Base-by-base conservation (phyloP, 768 basidiomycete genomes). In the Suillus weaverae region DNA sequence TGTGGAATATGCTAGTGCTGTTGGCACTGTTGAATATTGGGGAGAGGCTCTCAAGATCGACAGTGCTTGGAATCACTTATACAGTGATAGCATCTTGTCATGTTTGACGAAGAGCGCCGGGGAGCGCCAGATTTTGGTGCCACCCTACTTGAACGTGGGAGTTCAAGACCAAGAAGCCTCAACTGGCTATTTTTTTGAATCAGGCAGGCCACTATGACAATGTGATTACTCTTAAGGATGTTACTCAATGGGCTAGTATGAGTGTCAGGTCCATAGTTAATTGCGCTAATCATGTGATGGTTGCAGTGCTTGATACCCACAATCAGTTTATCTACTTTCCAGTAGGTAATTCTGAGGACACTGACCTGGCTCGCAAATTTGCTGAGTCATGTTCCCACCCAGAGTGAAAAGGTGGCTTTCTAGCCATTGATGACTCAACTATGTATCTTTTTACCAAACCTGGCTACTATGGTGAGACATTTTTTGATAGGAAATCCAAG, bases 351-450 rank as follows among this genome's bases (percentile, higher is more conserved):
- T n/a, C 22, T 20, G 30, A 53, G 20, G 59, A 60, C 7, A 32
- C 46, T 5, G 38, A 64, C 59, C n/a, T 18, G 9, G 79, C 79
- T n/a, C 79, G 77, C 71, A 11, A 74, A 79, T 14, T 78, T 79
- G 76, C 79, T 8, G 70, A 76, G 51, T 26, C 26, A 26, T 26
- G 26, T 26, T 1, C 26, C 26, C 2, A 2, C 26, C 26, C 26
- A 26, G 2, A 26, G 26, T 26, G 2, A 2, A 26, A 26, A 26
- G 26, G 26, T 26, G 26, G 26, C 26, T 26, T 26, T 26, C 26
- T 26, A 26, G 26, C 32, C 26, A 57, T 57, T 33, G 10, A 35
- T 20, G 22, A 80, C 1, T 81, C 78, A 11, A 30, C 46, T 3
- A 30, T 64, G 11, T 54, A 64, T 16, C 22, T 64, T 9, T 72